Percentiles rank a stretch among this genome's conserved stretches.
These are phyloP conservation scores for Cladophialophora yegresii DNA, from an alignment of 2,329 filamentous ascomycete genomes.

Conservation along the genomic window DNA sequence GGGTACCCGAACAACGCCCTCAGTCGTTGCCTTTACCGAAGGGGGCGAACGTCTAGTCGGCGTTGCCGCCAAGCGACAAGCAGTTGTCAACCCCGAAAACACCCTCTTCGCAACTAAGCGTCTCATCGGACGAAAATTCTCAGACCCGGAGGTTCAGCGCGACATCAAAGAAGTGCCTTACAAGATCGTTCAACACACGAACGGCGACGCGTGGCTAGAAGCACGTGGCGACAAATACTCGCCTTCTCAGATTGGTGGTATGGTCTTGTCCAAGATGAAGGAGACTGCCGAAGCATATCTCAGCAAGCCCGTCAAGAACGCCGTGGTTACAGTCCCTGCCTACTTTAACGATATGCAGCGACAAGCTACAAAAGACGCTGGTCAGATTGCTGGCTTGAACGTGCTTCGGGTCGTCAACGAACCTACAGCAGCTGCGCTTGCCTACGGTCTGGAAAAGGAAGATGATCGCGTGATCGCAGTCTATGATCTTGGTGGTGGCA, in stretches of 20 bases:
- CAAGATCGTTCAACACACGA: constrained; percentile 96
- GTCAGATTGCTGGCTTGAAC: constrained; percentile 93
- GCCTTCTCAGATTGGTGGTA: constrained; percentile 96
- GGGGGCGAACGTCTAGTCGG: constrained; percentile 95
- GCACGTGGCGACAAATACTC: constrained; percentile 94
- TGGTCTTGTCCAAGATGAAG: constrained; percentile 98
- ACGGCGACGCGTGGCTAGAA: constrained; percentile 95
- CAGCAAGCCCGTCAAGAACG: constrained; percentile 88
- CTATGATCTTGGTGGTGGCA: constrained; percentile 97
- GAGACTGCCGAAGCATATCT: constrained; percentile 95
- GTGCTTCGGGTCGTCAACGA: constrained; percentile 98
- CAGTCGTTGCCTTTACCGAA: constrained; percentile 91
- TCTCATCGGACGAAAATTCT: constrained; percentile 97
- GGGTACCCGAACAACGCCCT: constrained; percentile 90
- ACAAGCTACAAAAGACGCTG: constrained; percentile 97
- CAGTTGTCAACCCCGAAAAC: constrained; percentile 97
- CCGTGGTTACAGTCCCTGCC: constrained; percentile 92
- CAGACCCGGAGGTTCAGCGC: constrained; percentile 87
- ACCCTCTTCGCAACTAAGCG: constrained; percentile 98
- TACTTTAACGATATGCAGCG: constrained; percentile 99
- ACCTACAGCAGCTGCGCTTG: constrained; percentile 91
- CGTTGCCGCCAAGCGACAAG: constrained; percentile 97
- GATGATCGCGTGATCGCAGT: constrained; percentile 86
- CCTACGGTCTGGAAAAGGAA: constrained; percentile 95
- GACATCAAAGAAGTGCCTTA: constrained; percentile 97